These are phyloP conservation scores for Aspergillus versicolor DNA, from an alignment of 2,329 filamentous ascomycete species.

Conservation along the genomic window DNA sequence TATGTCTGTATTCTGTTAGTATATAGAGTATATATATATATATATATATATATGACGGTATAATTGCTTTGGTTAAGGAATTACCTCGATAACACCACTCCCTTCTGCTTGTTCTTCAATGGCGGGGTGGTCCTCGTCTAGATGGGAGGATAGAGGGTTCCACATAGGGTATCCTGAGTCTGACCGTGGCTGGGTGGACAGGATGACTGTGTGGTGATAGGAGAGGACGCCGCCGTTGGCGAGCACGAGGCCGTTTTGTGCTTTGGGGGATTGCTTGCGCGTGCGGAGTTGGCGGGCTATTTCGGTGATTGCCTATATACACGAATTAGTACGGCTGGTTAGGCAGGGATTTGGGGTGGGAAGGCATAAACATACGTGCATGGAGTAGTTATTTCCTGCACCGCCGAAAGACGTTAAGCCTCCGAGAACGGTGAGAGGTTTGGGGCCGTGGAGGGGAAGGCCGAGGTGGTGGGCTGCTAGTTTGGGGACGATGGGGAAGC, in stretches of 20 bases:
- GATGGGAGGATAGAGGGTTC: slow-evolving; percentile 38
- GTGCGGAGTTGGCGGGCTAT: slow-evolving; percentile 55
- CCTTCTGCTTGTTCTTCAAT: slow-evolving; percentile 40
- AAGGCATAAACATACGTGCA: slow-evolving; percentile 53
- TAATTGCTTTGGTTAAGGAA: neutral
- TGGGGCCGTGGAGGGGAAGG: slow-evolving; percentile 49
- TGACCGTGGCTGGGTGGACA: slow-evolving; percentile 50
- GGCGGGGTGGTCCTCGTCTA: slow-evolving; percentile 6
- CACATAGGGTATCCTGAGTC: slow-evolving; percentile 47
- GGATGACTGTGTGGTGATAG: slow-evolving; percentile 62
- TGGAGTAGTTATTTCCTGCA: slow-evolving; percentile 69
- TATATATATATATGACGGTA: neutral
- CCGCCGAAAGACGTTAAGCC: slow-evolving; percentile 69
- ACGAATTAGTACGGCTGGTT: slow-evolving; percentile 16
- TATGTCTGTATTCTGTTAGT: slow-evolving; percentile 50
- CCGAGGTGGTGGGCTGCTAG: slow-evolving; percentile 61
- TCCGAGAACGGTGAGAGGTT: slow-evolving; percentile 61
- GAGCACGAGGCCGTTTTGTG: slow-evolving; percentile 53
- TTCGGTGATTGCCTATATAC: slow-evolving; percentile 50
- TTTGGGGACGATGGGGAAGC: slow-evolving; percentile 70
- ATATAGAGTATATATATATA: neutral
- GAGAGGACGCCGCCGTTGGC: slow-evolving; percentile 67
- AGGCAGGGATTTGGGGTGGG: neutral
- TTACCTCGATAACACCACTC: slow-evolving; percentile 54
- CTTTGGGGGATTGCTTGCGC: neutral